Evolutionary conservation across 257 asterid genomes (phyloP).

Genomic region (Forsythia viridissima): DNA sequence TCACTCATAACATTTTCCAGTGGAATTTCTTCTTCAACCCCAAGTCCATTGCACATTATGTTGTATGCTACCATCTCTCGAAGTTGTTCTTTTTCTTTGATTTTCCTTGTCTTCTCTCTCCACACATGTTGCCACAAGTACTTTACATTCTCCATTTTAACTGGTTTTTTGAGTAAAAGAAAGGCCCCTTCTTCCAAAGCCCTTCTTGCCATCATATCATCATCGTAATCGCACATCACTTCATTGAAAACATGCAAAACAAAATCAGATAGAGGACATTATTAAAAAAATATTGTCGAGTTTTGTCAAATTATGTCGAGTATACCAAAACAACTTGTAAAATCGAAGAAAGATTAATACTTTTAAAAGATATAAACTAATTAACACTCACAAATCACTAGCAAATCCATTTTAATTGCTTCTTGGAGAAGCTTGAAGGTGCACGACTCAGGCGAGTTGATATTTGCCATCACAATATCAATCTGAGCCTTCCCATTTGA

Average conservation of each 20-base stretch:
- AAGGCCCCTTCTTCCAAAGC: neutral
- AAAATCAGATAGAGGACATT: neutral
- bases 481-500: neutral
- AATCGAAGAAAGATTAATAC: neutral
- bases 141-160: neutral
- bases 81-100: neutral
- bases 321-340: neutral
- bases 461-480: conserved; percentile 6
- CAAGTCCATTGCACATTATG: neutral
- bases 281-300: neutral
- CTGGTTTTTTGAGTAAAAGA: neutral
- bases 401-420: neutral
- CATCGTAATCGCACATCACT: neutral
- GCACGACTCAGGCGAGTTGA: neutral
- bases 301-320: neutral
- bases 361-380: neutral
- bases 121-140: conserved; percentile 8
- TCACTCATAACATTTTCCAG: neutral
- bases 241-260: neutral
- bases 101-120: neutral
- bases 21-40: neutral
- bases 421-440: neutral
- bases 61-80: neutral
- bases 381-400: neutral
- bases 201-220: neutral